phyloP scores from a whole-genome alignment of 495 filamentous ascomycete species.

The Ramalina intermedia region DNA sequence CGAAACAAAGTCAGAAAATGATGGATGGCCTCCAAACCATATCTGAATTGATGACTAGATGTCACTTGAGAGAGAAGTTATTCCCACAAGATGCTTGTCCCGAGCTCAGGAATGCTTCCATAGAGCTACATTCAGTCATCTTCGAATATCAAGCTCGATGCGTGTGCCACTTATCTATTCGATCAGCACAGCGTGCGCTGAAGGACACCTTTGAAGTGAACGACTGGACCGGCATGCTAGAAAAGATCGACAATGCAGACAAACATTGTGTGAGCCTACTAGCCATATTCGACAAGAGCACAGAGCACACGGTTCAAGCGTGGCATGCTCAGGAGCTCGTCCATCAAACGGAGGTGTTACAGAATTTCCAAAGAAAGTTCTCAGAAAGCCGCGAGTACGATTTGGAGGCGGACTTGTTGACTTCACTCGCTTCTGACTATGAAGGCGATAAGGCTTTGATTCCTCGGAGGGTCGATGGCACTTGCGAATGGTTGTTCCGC shows the following conservation, averaged over 20 bases:
- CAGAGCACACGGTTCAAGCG: too few species aligned
- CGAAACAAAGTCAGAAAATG: not conserved
- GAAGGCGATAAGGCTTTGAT: not conserved
- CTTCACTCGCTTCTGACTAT: not conserved
- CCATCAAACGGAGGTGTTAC: too few species aligned
- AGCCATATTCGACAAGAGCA: too few species aligned
- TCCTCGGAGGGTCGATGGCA: constrained; percentile 16
- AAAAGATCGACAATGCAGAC: constrained; percentile 8
- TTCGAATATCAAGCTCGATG: constrained; percentile 23
- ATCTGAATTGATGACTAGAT: constrained; percentile 15
- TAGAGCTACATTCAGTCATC: constrained; percentile 18
- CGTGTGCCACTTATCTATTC: constrained; percentile 20
- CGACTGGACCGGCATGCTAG: constrained; percentile 13
- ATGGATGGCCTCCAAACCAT: constrained; percentile 1
- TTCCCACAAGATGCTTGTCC: constrained; percentile 6
- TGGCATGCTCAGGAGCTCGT: too few species aligned
- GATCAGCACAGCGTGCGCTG: constrained; percentile 17
- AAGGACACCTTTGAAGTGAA: constrained; percentile 10
- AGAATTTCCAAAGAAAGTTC: too few species aligned
- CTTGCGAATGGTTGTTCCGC: constrained; percentile 24
- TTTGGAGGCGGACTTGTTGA: too few species aligned
- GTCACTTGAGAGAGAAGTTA: constrained; percentile 7
- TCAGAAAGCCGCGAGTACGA: too few species aligned
- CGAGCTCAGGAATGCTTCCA: constrained; percentile 5
- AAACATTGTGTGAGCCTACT: not conserved